Base-by-base conservation (phyloP, 768 basidiomycete genomes). In the Pholiota conissans region DNA sequence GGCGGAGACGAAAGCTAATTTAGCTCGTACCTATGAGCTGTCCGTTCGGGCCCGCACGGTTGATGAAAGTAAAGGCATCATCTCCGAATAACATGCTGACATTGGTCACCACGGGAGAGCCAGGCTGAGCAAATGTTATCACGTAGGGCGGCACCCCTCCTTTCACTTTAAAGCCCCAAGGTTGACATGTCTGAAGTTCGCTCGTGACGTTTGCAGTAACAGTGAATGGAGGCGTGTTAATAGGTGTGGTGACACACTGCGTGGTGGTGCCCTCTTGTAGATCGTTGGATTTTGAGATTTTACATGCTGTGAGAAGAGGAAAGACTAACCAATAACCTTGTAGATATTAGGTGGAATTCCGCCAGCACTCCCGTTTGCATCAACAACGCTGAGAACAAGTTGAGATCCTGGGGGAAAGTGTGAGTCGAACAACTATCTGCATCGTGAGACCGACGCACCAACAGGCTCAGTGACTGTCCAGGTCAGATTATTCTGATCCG, bases 111-210 rank as follows among this genome's bases (percentile, higher is more conserved):
- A 72, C 65, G 0, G 74, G 68, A 0, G 78, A 76, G 49, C 72
- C 69, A 29, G 73, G 52, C 6, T 72, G 69, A 29, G 72, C 73
- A 24, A 84, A 57, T 0, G 74, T 76, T 16, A 82, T 58, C 13
- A 61, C 74, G 65, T 81, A 82, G 0, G 82, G 84, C 30, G 74
- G 73, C 0, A 67, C 66, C 10, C 79, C 80, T 6, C 78, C 81
- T 10, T 65, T 73, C 46, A 83, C 71, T 2, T 67, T 71, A 3
- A 81, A 56, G 3, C 78, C 76, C 80, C 81, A 81, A 2, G 77
- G 76, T 32, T 78, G 63, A 61, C 81, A 84, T 11, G 80, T 79
- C 37, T 67, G 56, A 2, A 81, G 54, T 8, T 61, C 63, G 8
- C 60, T 63, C 0, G 79, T 78, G 47, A 76, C 67, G 62, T 80